Percentiles rank a stretch among this genome's conserved stretches.
These are phyloP conservation scores for Grosmannia huntii DNA, from an alignment of 2,329 filamentous ascomycete species.

Conservation along the genomic window DNA sequence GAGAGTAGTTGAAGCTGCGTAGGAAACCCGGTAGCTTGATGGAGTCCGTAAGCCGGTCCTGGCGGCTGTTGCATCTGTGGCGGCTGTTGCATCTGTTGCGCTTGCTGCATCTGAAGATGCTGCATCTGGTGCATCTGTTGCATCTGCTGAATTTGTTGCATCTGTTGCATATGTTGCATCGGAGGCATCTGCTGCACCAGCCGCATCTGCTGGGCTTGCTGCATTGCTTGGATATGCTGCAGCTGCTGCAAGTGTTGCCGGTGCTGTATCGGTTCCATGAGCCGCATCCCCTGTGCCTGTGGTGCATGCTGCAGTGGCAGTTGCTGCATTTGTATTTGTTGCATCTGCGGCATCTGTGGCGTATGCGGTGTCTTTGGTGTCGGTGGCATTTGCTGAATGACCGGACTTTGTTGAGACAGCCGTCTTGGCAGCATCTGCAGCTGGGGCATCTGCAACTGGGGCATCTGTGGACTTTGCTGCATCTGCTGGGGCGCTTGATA, in stretches of 20 bases:
- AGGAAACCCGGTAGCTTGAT: background rate
- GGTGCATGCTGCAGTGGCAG: background rate
- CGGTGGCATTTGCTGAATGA: too few relatives aligned
- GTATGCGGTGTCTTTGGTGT: background rate
- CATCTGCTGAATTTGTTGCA: background rate
- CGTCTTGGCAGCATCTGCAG: too few relatives aligned
- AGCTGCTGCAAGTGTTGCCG: background rate
- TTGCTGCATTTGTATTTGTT: background rate
- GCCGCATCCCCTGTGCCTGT: background rate
- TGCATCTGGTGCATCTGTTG: background rate
- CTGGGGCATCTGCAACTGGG: too few relatives aligned
- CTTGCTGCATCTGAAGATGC: background rate
- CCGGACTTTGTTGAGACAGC: too few relatives aligned
- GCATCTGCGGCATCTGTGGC: background rate
- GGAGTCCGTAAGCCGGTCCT: background rate
- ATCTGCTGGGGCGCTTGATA: background rate
- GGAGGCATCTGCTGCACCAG: background rate
- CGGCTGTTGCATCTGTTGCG: background rate
- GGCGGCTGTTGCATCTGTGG: background rate
- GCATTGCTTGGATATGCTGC: background rate
- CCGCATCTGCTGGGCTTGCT: background rate
- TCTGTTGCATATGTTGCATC: background rate
- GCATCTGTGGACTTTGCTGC: background rate
- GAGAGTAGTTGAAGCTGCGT: background rate
- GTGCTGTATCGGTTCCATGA: constrained; percentile 1